A percentile compares a stretch with the other conserved stretches of the same genome.
phyloP scores from a whole-genome alignment of 176 grass and related monocot genomes.

The Pharus latifolius region DNA sequence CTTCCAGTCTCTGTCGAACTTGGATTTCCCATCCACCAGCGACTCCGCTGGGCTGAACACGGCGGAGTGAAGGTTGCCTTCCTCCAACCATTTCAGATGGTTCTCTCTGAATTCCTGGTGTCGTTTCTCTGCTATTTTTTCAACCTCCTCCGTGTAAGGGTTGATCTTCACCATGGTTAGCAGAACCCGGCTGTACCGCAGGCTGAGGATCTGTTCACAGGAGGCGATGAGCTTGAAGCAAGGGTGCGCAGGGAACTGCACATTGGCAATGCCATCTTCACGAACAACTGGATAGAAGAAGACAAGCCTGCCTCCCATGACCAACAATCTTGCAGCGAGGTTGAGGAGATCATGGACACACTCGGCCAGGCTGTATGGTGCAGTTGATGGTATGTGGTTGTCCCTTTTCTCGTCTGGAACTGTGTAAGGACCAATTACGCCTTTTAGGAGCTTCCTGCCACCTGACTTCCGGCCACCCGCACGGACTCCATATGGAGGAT shows the following conservation, averaged over 20 bases:
- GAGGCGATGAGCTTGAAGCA: slow-evolving; percentile 68
- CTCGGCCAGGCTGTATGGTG: slow-evolving; percentile 64
- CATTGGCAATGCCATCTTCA: slow-evolving; percentile 30
- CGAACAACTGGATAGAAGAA: slow-evolving; percentile 78
- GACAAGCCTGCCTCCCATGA: slow-evolving; percentile 68
- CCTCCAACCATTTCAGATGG: slow-evolving; percentile 87
- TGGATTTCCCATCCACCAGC: slow-evolving; percentile 15
- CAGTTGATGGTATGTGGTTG: slow-evolving; percentile 86
- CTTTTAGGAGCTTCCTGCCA: slow-evolving; percentile 74
- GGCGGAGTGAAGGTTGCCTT: slow-evolving; percentile 71
- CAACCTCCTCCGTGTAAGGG: slow-evolving; percentile 41
- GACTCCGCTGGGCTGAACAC: slow-evolving; percentile 50
- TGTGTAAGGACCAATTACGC: slow-evolving; percentile 56
- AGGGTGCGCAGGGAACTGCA: slow-evolving; percentile 60
- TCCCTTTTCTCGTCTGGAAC: slow-evolving; percentile 83
- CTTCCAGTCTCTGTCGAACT: slow-evolving; percentile 58
- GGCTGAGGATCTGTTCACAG: slow-evolving; percentile 82
- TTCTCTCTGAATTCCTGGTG: slow-evolving; percentile 79
- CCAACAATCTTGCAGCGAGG: slow-evolving; percentile 66
- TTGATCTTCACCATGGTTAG: slow-evolving; percentile 77
- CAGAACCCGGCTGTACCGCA: slow-evolving; percentile 68
- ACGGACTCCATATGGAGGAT: slow-evolving; percentile 91
- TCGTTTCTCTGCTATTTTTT: slow-evolving; percentile 31
- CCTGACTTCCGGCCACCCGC: slow-evolving; percentile 90
- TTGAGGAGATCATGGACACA: slow-evolving; percentile 87